phyloP scores from a whole-genome alignment of 2,329 filamentous ascomycete genomes.

The Neoarthrinium moseri region DNA sequence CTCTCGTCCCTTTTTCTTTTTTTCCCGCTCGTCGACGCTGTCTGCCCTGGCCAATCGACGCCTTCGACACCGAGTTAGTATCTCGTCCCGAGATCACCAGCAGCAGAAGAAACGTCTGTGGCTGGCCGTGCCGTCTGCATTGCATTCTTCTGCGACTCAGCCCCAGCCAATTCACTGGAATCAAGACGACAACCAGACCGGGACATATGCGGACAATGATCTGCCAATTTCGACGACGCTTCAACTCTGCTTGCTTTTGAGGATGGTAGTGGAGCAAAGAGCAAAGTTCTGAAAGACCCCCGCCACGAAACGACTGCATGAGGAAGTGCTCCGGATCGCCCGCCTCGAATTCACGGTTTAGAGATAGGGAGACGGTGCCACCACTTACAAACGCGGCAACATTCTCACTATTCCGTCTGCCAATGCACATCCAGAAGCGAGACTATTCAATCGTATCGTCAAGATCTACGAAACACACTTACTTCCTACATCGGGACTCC shows the following conservation, averaged over 20 bases:
- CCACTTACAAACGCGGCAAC: not conserved
- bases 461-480: not conserved
- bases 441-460: not conserved
- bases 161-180: too few species aligned
- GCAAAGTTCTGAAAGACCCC: too few species aligned
- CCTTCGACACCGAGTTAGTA: too few species aligned
- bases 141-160: too few species aligned
- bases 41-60: too few species aligned
- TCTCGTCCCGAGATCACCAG: not conserved
- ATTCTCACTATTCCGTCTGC: not conserved
- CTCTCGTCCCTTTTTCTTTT: slow-evolving; percentile 3
- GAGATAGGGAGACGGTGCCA: too few species aligned
- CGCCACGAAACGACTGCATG: too few species aligned
- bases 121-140: too few species aligned
- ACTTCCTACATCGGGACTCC: too few species aligned
- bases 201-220: not conserved
- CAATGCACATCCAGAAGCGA: not conserved
- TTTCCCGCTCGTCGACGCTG: too few species aligned
- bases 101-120: not conserved
- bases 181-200: too few species aligned
- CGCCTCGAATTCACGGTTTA: not conserved
- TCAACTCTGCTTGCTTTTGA: not conserved
- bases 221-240: not conserved
- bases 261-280: not conserved
- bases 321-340: not conserved